Percentiles rank a stretch among this genome's conserved stretches.
Conservation (phyloP, 1,284 basidiomycete species). For the Apiotrichum akiyoshidainum region DNA sequence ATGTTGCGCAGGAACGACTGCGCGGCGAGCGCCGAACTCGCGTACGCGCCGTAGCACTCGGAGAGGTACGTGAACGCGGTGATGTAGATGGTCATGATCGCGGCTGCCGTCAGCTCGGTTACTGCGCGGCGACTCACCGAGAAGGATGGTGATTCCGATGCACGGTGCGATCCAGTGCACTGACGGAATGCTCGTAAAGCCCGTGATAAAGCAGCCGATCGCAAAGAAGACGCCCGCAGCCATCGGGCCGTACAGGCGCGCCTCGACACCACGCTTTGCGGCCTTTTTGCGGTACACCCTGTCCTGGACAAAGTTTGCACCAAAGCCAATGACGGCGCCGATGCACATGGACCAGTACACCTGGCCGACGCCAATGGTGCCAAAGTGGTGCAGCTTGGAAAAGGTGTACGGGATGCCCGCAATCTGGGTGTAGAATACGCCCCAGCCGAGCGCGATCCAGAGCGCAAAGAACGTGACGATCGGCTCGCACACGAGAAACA, state of each 20-base stretch:
- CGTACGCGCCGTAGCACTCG: constrained; percentile 23
- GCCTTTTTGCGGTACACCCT: constrained; percentile 54
- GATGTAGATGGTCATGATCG: constrained; percentile 20
- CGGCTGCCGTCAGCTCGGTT: constrained; percentile 2
- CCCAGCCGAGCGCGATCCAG: constrained; percentile 76
- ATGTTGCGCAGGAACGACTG: constrained; percentile 20
- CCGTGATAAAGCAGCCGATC: constrained; percentile 59
- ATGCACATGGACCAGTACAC: constrained; percentile 61
- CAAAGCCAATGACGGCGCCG: constrained; percentile 61
- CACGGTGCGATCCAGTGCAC: constrained; percentile 36
- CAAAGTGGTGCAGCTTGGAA: constrained; percentile 62
- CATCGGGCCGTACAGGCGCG: constrained; percentile 66
- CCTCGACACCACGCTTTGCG: constrained; percentile 64
- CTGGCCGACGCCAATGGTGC: constrained; percentile 61
- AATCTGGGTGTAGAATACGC: constrained; percentile 67
- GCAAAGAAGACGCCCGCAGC: constrained; percentile 63
- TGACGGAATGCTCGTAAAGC: constrained; percentile 37
- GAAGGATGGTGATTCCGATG: neutral
- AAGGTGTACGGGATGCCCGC: constrained; percentile 67
- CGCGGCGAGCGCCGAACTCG: constrained; percentile 15
- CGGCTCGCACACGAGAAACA: constrained; percentile 68
- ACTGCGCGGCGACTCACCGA: neutral
- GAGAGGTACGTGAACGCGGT: constrained; percentile 8
- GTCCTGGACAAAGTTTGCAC: constrained; percentile 65
- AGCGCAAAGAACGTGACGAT: constrained; percentile 70